Evolutionary conservation across 306 rosid genomes (phyloP).

Genomic region (Castanea mollissima): DNA sequence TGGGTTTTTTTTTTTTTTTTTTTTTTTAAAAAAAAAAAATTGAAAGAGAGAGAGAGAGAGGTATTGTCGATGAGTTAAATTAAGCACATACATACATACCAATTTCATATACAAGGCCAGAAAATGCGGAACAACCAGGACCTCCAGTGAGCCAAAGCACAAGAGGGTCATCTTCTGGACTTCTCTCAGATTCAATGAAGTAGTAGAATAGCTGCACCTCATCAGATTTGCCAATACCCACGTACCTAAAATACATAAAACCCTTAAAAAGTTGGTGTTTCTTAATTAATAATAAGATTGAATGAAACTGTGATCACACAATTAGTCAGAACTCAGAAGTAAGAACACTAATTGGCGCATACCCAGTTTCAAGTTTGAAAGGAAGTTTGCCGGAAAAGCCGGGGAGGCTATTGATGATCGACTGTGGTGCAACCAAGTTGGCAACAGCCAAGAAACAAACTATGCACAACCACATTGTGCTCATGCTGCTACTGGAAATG

Average conservation of each 20-base stretch:
- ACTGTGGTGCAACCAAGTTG: not conserved
- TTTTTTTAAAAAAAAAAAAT: no score
- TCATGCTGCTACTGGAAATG: not conserved
- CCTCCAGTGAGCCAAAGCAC: not conserved
- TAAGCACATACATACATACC: not conserved
- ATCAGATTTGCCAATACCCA: not conserved
- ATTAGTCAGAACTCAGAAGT: no score
- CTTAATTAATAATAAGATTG: no score
- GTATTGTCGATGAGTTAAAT: no score
- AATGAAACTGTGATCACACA: no score
- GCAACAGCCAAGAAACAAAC: no score
- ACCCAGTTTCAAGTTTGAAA: constrained; percentile 4
- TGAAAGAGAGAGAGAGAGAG: no score
- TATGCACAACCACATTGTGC: not conserved
- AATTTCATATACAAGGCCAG: not conserved
- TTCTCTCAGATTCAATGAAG: not conserved
- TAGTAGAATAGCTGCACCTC: not conserved
- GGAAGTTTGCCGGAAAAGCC: not conserved
- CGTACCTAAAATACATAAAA: not conserved
- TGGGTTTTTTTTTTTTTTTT: no score
- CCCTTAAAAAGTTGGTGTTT: no score
- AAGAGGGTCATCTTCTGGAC: not conserved
- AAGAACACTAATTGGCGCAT: no score
- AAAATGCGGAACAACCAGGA: not conserved
- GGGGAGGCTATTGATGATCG: not conserved